phyloP scores from a whole-genome alignment of 2,329 filamentous ascomycete species.

The Aspergillus intermedius region DNA sequence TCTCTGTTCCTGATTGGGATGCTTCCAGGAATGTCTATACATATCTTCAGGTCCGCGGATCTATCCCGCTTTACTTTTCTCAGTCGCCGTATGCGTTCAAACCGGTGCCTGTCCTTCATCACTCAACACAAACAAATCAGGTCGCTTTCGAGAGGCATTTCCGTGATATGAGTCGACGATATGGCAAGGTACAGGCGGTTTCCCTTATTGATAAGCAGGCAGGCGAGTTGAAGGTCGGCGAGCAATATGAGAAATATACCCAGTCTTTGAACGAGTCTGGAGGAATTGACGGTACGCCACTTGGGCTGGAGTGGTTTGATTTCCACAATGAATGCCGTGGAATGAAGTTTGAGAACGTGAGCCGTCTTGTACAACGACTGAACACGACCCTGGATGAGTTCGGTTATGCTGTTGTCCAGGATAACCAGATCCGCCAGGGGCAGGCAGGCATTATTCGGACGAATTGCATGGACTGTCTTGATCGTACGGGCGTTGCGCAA shows the following conservation, averaged over 20 bases:
- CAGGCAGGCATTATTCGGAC: slow-evolving; percentile 80
- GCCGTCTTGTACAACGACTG: slow-evolving; percentile 65
- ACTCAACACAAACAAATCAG: slow-evolving; percentile 72
- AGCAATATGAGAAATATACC: slow-evolving; percentile 65
- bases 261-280: slow-evolving; percentile 59
- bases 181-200: slow-evolving; percentile 70
- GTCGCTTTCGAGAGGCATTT: slow-evolving; percentile 76
- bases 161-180: slow-evolving; percentile 58
- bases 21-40: slow-evolving; percentile 61
- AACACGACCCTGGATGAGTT: slow-evolving; percentile 60
- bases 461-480: slow-evolving; percentile 98
- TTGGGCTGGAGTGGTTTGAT: slow-evolving; percentile 92
- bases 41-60: slow-evolving; percentile 81
- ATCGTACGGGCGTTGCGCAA: slow-evolving; percentile 92
- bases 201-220: slow-evolving; percentile 86
- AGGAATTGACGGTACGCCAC: slow-evolving; percentile 43
- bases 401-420: slow-evolving; percentile 60
- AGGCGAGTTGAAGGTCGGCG: slow-evolving; percentile 71
- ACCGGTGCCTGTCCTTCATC: slow-evolving; percentile 73
- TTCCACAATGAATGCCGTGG: slow-evolving; percentile 88
- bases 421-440: slow-evolving; percentile 34
- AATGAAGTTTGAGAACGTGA: slow-evolving; percentile 97
- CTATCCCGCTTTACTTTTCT: slow-evolving; percentile 90
- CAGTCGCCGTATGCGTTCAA: slow-evolving; percentile 92
- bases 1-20: slow-evolving; percentile 65